Percentiles rank a stretch among this genome's conserved stretches.
These are phyloP conservation scores for Cornus controversa DNA, from an alignment of 148 eudicot genomes.

Conservation along the genomic window DNA sequence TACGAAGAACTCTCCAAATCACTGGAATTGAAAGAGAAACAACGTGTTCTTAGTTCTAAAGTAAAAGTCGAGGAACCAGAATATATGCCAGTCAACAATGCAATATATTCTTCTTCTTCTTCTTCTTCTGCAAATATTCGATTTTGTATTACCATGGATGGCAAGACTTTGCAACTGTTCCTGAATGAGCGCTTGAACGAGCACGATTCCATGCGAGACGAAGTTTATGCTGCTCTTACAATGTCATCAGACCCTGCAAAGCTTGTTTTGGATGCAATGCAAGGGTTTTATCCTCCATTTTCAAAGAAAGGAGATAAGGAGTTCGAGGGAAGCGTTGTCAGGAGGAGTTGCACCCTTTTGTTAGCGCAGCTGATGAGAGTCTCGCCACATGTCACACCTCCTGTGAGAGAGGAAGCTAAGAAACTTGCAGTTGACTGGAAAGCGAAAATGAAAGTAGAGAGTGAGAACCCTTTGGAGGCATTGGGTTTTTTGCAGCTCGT, in stretches of 20 bases:
- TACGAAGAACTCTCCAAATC: background rate
- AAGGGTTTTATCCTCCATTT: constrained; percentile 10
- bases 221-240: constrained; percentile 8
- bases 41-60: background rate
- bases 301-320: constrained; percentile 8
- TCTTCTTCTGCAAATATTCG: background rate
- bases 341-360: constrained; percentile 15
- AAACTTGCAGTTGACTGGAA: constrained; percentile 20
- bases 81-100: background rate
- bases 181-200: constrained; percentile 7
- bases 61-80: background rate
- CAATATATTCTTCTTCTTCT: background rate
- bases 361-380: constrained; percentile 20
- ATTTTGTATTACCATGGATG: constrained; percentile 12
- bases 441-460: background rate
- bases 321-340: background rate
- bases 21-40: background rate
- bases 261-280: constrained; percentile 25
- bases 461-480: constrained; percentile 9
- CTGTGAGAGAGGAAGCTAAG: constrained; percentile 13
- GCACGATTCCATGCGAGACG: background rate
- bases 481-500: constrained; percentile 24
- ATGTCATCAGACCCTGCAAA: constrained; percentile 21
- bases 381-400: constrained; percentile 2
- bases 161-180: constrained; percentile 7